Percentiles rank a stretch among this genome's conserved stretches.
phyloP scores from a whole-genome alignment of 169 alveolate species.

The Plasmodium gaboni region DNA sequence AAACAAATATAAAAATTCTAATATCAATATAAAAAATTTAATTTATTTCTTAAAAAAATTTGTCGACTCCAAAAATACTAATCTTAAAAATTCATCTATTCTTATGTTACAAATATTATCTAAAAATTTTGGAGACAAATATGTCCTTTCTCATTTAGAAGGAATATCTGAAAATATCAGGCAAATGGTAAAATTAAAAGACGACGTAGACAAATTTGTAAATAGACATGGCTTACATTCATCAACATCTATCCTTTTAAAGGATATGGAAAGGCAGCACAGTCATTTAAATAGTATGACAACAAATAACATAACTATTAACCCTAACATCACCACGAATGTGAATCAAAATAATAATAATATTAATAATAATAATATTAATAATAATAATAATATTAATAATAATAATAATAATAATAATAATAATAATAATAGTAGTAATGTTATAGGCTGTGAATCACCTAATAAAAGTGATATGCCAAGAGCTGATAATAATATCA shows the following conservation, averaged over 20 bases:
- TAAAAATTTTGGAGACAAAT: constrained; percentile 61
- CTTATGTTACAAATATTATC: constrained; percentile 56
- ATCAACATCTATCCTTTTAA: background rate
- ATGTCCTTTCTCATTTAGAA: constrained; percentile 63
- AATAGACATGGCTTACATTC: constrained; percentile 12
- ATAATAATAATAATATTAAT: too few species aligned
- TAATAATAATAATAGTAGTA: background rate
- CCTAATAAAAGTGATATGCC: background rate
- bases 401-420: constrained; percentile 3
- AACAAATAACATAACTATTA: background rate
- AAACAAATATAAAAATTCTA: constrained; percentile 8
- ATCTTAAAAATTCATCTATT: constrained; percentile 57
- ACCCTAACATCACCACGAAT: too few species aligned
- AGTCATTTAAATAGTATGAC: background rate
- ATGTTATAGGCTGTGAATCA: background rate
- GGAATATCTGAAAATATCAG: constrained; percentile 64
- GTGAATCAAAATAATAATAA: background rate
- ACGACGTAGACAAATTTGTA: constrained; percentile 43
- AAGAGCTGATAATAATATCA: too few species aligned
- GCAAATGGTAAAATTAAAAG: constrained; percentile 49
- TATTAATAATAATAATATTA: constrained; percentile 5
- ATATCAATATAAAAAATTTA: constrained; percentile 44
- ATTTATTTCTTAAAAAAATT: constrained; percentile 64
- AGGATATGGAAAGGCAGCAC: background rate
- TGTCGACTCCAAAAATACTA: constrained; percentile 67